Conservation (phyloP, 2,329 filamentous ascomycete genomes). For the Penicillium fuscoglaucum region DNA sequence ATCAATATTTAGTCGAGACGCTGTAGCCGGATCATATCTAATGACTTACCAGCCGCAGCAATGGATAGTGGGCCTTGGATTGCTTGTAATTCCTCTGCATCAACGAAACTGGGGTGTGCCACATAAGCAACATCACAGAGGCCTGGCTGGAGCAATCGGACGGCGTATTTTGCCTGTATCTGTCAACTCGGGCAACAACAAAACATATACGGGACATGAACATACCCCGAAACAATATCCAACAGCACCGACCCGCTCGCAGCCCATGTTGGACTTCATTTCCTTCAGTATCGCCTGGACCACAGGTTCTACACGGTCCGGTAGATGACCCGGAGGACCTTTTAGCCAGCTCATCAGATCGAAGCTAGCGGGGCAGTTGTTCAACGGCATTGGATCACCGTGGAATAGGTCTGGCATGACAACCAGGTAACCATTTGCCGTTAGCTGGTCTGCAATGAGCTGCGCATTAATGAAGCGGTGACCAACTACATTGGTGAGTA, state of each 20-base stretch:
- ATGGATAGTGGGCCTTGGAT: slow-evolving; percentile 67
- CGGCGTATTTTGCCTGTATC: slow-evolving; percentile 57
- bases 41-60: slow-evolving; percentile 46
- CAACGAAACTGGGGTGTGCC: slow-evolving; percentile 73
- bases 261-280: slow-evolving; percentile 18
- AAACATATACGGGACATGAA: background rate
- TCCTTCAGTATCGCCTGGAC: slow-evolving; percentile 18
- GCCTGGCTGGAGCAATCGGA: slow-evolving; percentile 61
- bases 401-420: slow-evolving; percentile 26
- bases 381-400: slow-evolving; percentile 19
- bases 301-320: slow-evolving; percentile 19
- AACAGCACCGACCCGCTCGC: slow-evolving; percentile 18
- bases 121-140: slow-evolving; percentile 64
- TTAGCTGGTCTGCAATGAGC: slow-evolving; percentile 23
- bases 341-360: slow-evolving; percentile 23
- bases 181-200: background rate
- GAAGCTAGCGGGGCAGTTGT: slow-evolving; percentile 18
- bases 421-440: slow-evolving; percentile 23
- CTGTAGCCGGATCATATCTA: background rate
- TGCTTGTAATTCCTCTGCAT: slow-evolving; percentile 60
- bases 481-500: slow-evolving; percentile 23
- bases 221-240: slow-evolving; percentile 26
- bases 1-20: background rate
- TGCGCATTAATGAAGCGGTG: slow-evolving; percentile 25
- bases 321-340: slow-evolving; percentile 20